Percentiles rank a stretch among this genome's conserved stretches.
Conservation (phyloP, 768 basidiomycete genomes). For the Postia placenta region DNA sequence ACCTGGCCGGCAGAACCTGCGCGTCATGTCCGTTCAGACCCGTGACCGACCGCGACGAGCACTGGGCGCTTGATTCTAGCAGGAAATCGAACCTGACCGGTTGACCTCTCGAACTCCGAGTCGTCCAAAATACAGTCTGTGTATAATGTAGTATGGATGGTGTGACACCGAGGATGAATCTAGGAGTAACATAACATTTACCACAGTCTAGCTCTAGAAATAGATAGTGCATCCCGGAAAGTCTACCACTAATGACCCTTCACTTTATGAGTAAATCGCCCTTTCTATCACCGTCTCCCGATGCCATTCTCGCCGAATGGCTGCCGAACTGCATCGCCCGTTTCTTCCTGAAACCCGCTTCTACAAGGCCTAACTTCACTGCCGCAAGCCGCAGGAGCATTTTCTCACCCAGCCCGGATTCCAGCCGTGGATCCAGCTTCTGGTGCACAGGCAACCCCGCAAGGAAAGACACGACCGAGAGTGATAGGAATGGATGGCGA, state of each 20-base stretch:
- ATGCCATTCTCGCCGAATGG: constrained; percentile 78
- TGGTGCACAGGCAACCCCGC: constrained; percentile 72
- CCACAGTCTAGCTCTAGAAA: too few species aligned
- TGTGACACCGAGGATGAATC: too few species aligned
- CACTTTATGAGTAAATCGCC: constrained; percentile 36
- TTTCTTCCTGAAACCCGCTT: constrained; percentile 77
- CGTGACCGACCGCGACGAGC: neutral
- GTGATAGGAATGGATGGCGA: constrained; percentile 85
- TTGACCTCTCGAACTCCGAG: too few species aligned
- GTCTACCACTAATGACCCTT: neutral
- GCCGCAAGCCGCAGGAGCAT: constrained; percentile 71
- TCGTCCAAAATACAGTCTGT: too few species aligned
- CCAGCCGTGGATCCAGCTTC: constrained; percentile 74
- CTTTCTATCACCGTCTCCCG: constrained; percentile 41
- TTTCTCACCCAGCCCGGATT: constrained; percentile 86
- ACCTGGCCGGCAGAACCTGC: neutral
- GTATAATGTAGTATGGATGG: too few species aligned
- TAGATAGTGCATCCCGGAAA: neutral
- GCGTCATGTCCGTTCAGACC: neutral
- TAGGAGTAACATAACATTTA: too few species aligned
- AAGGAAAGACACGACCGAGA: constrained; percentile 71
- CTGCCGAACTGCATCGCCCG: constrained; percentile 97
- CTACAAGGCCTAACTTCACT: constrained; percentile 63
- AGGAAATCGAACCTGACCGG: neutral
- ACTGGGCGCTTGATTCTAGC: neutral